These are phyloP conservation scores for Prunus persica DNA, from an alignment of 306 rosid species.

Conservation along the genomic window Prunus_persica_NCBIv2 NC_034010.1:21711501-21712000, in stretches of 20 bases:
- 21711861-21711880: constrained; percentile 29
- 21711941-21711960: constrained; percentile 83
- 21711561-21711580: neutral
- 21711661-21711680: neutral
- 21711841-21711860: neutral
- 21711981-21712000: constrained; percentile 12
- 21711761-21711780: neutral
- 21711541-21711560: neutral
- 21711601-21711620: neutral
- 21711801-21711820: neutral
- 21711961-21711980: constrained; percentile 28
- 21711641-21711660: neutral
- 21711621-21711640: neutral
- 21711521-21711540: too few relatives aligned
- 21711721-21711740: neutral
- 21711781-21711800: neutral
- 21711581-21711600: neutral
- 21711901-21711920: constrained; percentile 87
- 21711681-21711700: neutral
- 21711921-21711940: constrained; percentile 81
- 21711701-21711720: neutral
- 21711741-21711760: neutral
- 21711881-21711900: constrained; percentile 94
- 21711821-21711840: neutral
- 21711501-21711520: too few relatives aligned